Base-by-base conservation (phyloP, 2,329 filamentous ascomycete species). In the Xylariaceae sp. region DNA sequence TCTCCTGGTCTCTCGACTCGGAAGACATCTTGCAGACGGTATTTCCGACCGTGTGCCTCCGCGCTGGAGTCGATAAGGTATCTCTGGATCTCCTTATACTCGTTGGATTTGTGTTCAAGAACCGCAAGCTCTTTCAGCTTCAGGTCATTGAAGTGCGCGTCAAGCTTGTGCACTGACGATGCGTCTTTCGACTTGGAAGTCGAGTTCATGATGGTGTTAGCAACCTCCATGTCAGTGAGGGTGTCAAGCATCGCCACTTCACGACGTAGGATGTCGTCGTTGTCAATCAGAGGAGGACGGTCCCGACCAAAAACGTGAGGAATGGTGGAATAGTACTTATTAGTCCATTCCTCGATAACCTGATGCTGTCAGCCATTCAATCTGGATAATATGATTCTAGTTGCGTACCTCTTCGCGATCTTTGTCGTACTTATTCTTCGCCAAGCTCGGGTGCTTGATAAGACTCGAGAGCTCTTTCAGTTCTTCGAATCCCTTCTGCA, bases 201-300 rank as follows among this genome's bases (percentile, higher is more conserved):
- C 9, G 78, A 73, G 69, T 88, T 90, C 80, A 94, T 85, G 64
- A 94, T 88, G 36, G 85, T 81, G 39, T 84, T 82, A 1, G 88
- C 84, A 47, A 88, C 85, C 70, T 90, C 90, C 88, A 94, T 92
- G 64, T 93, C 88, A 2, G 84, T 87, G 65, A 95, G 72, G 47
- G 83, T 87, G 63, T 93, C 88, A 1, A 94, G 78, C 54, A 93
- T 76, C 31, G 88, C 86, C 49, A 92, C 79, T 68, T 94, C 89
- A 55, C 73, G 78, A 71, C 90, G 89, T 59, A 94, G 77, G 54
- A 78, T 70, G 2, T 61, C 61, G 22, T 80, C 67, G 22, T 72
- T 73, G 42, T 68, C 65, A 60, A 94, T 87, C 58, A 90, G 64
- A 0, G 88, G 87, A 0, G 89, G 88, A 0, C 86, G 78, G 42